A percentile compares a stretch with the other conserved stretches of the same genome.
phyloP scores from a whole-genome alignment of 495 filamentous ascomycete genomes.

The Aspergillus homomorphus region DNA sequence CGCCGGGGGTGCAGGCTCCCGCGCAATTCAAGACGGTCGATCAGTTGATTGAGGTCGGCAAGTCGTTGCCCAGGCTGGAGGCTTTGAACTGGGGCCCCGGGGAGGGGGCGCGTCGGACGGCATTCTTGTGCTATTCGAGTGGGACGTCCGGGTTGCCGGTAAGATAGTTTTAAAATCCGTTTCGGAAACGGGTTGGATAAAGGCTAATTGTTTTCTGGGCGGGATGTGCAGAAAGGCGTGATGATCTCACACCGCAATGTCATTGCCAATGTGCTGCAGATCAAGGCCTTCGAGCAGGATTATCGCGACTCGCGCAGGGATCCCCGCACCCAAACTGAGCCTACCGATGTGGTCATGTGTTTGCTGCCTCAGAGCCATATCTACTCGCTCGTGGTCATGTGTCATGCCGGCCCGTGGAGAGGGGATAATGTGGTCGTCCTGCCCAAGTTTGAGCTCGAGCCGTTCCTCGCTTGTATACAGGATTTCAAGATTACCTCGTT shows the following conservation, averaged over 20 bases:
- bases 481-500: slow-evolving; percentile 68
- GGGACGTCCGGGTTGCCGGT: slow-evolving; percentile 85
- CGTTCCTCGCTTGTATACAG: slow-evolving; percentile 65
- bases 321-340: slow-evolving; percentile 30
- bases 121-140: slow-evolving; percentile 86
- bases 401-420: slow-evolving; percentile 64
- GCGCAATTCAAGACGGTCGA: slow-evolving; percentile 65
- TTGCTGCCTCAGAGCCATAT: slow-evolving; percentile 85
- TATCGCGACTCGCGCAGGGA: slow-evolving; percentile 38
- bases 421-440: slow-evolving; percentile 79
- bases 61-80: slow-evolving; percentile 58
- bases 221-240: slow-evolving; percentile 71
- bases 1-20: slow-evolving; percentile 44
- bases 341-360: slow-evolving; percentile 63
- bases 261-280: slow-evolving; percentile 77
- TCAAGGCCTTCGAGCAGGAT: slow-evolving; percentile 52
- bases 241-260: slow-evolving; percentile 91
- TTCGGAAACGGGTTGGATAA: no score
- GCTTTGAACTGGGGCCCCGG: slow-evolving; percentile 67
- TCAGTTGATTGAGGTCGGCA: slow-evolving; percentile 65
- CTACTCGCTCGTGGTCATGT: slow-evolving; percentile 76
- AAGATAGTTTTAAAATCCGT: no score
- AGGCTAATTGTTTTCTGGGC: not conserved
- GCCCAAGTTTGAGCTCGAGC: slow-evolving; percentile 75
- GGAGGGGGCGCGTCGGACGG: slow-evolving; percentile 70